Conservation (phyloP, 169 alveolate species). For the Babesia gibsoni region DNA sequence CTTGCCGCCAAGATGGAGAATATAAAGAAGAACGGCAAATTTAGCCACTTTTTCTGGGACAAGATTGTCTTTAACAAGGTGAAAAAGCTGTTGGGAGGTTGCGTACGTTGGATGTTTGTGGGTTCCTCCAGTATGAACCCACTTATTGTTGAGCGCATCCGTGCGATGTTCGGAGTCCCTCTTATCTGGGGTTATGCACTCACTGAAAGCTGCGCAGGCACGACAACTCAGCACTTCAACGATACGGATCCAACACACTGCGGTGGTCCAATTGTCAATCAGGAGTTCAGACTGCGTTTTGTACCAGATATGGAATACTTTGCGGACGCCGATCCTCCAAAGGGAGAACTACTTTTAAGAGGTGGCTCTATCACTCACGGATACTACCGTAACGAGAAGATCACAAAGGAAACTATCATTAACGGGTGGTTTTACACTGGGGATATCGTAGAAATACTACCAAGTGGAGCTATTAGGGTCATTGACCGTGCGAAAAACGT, state of each 20-base stretch:
- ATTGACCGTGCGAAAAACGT: constrained; percentile 93
- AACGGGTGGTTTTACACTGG: constrained; percentile 94
- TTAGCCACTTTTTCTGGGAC: constrained; percentile 74
- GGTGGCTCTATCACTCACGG: constrained; percentile 87
- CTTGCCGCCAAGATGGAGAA: constrained; percentile 50
- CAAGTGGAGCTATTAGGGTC: constrained; percentile 83
- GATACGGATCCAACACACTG: constrained; percentile 76
- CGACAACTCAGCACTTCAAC: constrained; percentile 65
- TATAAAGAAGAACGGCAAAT: constrained; percentile 56
- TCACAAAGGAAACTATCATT: constrained; percentile 80
- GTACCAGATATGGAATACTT: constrained; percentile 90
- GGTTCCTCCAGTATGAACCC: constrained; percentile 89
- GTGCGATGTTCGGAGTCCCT: constrained; percentile 79
- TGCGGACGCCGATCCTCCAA: constrained; percentile 81
- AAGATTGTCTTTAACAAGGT: constrained; percentile 75
- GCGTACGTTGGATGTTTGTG: constrained; percentile 77
- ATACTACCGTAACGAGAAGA: constrained; percentile 86
- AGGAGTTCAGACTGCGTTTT: constrained; percentile 83
- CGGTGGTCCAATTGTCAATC: constrained; percentile 85
- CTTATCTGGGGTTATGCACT: constrained; percentile 91
- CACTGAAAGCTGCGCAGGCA: constrained; percentile 90
- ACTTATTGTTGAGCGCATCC: constrained; percentile 79
- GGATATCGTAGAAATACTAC: constrained; percentile 84
- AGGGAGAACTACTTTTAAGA: constrained; percentile 90
- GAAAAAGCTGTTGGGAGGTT: constrained; percentile 89